Evolutionary conservation across 371 early-diverging fungal species (phyloP), one percentile per base, ranked within the genome.

Genomic region (Mortierella sp.): DNA sequence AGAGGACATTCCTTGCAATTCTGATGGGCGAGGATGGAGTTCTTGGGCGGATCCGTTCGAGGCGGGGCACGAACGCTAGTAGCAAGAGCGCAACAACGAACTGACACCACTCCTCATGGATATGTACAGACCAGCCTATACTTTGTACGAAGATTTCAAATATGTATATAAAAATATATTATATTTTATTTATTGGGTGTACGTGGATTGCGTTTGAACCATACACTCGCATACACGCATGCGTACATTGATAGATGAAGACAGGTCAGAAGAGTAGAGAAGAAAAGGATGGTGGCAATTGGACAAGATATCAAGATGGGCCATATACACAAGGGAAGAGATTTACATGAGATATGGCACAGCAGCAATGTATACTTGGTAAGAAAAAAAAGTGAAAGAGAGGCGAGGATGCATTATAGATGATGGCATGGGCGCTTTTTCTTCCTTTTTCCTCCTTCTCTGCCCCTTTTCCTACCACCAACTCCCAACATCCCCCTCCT

Each of bases 21-120:
- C 57, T 80, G 65, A 80, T 80, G 80, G 80, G 80, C 22, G 80
- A 80, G 62, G 80, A 80, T 57, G 64, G 75, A 45, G 80, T 79
- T 43, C 62, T 79, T n/a, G 70, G 80, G 7, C 34, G 74, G 23
- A 53, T 79, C 49, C 80, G 80, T 19, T 54, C 80, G 5, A 70
- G 74, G 5, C 70, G 80, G 26, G 80, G 71, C 12, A 56, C 74
- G 1, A 64, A 45, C n/a, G 56, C 69, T 31, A 72, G 64, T 56
- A 40, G 43, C 29, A 78, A 59, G 57, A 69, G 47, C 55, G 31
- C 22, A n/a, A 40, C 53, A 26, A 51, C 53, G 43, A 29, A 37
- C 37, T 37, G 37, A 37, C 37, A 37, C 37, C 37, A 45, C 45
- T 45, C 15, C n/a, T 45, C n/a, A 19, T 37, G 4, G 37, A 37